Conservation (phyloP, 345 rosid species). For the Gossypium turneri region DNA sequence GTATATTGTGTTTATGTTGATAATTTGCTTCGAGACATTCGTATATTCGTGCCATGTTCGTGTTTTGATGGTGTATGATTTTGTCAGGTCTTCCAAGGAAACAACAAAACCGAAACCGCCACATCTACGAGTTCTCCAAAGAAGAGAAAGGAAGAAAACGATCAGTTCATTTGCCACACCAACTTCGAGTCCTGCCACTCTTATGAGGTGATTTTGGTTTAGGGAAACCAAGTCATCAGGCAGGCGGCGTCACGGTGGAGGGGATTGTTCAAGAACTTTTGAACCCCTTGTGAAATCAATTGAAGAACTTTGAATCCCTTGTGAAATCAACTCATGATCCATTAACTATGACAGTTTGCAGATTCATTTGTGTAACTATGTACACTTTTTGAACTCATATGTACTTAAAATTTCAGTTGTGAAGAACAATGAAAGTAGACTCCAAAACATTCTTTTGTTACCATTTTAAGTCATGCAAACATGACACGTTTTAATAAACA, state of each 20-base stretch:
- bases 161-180: slow-evolving; percentile 5
- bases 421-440: no score
- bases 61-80: background rate
- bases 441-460: no score
- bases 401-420: background rate
- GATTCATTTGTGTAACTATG: background rate
- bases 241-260: background rate
- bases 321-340: background rate
- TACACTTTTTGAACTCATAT: background rate
- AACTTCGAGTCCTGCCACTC: slow-evolving; percentile 41
- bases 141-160: slow-evolving; percentile 31
- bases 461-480: no score
- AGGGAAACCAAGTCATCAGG: background rate
- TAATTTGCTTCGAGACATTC: background rate
- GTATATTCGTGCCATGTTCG: background rate
- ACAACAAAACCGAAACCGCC: slow-evolving; percentile 68
- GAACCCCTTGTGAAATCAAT: slow-evolving; percentile 32
- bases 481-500: no score
- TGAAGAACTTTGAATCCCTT: slow-evolving; percentile 27
- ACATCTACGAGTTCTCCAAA: slow-evolving; percentile 39
- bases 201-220: slow-evolving; percentile 38
- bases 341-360: background rate
- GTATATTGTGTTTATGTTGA: no score
- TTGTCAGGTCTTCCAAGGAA: slow-evolving; percentile 57
- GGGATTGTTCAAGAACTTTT: slow-evolving; percentile 74